Conservation (phyloP, 2,329 filamentous ascomycete genomes). For the Botrytis deweyae region DNA sequence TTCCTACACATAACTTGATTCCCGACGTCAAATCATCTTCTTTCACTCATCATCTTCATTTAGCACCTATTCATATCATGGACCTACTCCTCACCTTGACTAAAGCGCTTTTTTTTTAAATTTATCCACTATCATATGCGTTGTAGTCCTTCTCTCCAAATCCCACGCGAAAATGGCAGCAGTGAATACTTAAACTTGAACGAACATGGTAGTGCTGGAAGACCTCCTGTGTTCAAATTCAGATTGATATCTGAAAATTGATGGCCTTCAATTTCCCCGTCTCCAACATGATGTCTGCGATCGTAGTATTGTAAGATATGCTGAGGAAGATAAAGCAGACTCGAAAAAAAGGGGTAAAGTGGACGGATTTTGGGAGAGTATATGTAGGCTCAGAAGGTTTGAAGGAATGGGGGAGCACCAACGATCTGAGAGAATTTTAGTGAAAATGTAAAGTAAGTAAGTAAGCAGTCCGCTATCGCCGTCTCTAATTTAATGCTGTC, state of each 20-base stretch:
- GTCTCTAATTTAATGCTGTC: not conserved
- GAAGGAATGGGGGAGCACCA: not conserved
- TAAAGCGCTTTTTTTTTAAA: accelerated
- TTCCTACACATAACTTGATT: not conserved
- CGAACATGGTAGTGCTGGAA: not conserved
- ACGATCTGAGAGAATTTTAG: not conserved
- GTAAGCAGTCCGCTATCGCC: not conserved
- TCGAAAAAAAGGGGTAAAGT: not conserved
- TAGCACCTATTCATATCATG: not conserved
- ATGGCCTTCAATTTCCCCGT: not conserved
- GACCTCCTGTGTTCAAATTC: not conserved
- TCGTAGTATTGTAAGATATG: not conserved
- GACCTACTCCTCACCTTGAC: not conserved
- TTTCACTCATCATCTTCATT: not conserved
- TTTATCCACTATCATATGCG: not conserved
- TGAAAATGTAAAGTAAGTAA: not conserved
- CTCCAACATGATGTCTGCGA: not conserved
- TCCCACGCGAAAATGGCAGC: not conserved
- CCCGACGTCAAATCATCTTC: not conserved
- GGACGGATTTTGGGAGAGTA: not conserved
- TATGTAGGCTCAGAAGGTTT: not conserved
- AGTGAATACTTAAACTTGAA: not conserved
- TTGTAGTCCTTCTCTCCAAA: not conserved
- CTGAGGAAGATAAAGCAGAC: not conserved
- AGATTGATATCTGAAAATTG: not conserved